A percentile compares a stretch with the other conserved stretches of the same genome.
Evolutionary conservation across 257 asterid species (phyloP).

Genomic region (Lycium ferocissimum): DNA sequence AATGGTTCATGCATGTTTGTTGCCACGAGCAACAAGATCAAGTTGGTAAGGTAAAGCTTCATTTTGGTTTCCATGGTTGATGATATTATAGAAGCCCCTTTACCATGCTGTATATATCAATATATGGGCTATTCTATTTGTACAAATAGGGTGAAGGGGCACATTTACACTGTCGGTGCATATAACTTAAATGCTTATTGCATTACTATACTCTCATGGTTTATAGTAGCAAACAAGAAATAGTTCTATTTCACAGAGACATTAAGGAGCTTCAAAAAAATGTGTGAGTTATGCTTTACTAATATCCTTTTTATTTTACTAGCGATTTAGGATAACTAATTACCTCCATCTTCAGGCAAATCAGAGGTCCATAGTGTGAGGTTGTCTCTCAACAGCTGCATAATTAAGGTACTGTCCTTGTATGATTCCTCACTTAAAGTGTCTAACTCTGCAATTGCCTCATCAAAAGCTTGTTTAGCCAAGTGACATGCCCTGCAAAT

Average conservation of each 20-base stretch:
- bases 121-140: not conserved
- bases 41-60: not conserved
- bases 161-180: not conserved
- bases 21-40: not conserved
- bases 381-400: slow-evolving; percentile 95
- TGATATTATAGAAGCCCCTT: not conserved
- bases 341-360: slow-evolving; percentile 94
- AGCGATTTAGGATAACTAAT: not conserved
- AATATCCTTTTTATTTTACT: too few species aligned
- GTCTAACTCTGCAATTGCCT: slow-evolving; percentile 90
- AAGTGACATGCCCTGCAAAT: slow-evolving; percentile 83
- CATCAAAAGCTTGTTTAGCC: slow-evolving; percentile 97
- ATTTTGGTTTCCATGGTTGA: not conserved
- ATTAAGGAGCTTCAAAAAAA: not conserved
- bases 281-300: not conserved
- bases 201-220: not conserved
- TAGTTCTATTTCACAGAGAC: not conserved
- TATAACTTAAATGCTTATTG: not conserved
- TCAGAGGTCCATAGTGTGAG: slow-evolving; percentile 97
- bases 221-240: not conserved
- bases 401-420: slow-evolving; percentile 92
- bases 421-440: slow-evolving; percentile 92
- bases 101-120: not conserved
- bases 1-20: not conserved
- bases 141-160: not conserved